These are phyloP conservation scores for Clavaria fumosa DNA, from an alignment of 768 basidiomycete species.

Conservation along the genomic window DNA sequence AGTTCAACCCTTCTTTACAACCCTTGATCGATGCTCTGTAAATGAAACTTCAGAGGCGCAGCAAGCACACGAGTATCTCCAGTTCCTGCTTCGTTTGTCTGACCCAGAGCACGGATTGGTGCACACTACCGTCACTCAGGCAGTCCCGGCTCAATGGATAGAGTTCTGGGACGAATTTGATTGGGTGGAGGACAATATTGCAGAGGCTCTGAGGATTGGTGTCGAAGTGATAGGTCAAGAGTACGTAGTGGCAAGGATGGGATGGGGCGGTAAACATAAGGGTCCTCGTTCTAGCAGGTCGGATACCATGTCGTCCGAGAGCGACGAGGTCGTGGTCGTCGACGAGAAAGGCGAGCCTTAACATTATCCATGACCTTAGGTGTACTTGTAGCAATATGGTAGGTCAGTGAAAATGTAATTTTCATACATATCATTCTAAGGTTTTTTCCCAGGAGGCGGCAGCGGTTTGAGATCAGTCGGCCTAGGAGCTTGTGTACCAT, in stretches of 20 bases:
- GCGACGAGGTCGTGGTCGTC: constrained; percentile 10
- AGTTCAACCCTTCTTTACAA: constrained; percentile 70
- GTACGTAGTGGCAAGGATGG: constrained; percentile 76
- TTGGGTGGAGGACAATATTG: constrained; percentile 93
- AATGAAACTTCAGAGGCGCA: constrained; percentile 22
- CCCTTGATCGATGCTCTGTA: constrained; percentile 28
- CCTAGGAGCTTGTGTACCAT: constrained; percentile 30
- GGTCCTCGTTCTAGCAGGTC: constrained; percentile 1
- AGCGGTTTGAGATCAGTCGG: constrained; percentile 67
- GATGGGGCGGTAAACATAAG: constrained; percentile 40
- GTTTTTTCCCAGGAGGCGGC: constrained; percentile 59
- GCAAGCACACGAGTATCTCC: constrained; percentile 39
- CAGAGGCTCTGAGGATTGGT: constrained; percentile 69
- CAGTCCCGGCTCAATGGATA: constrained; percentile 74
- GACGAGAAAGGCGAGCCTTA: constrained; percentile 11
- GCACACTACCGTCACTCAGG: constrained; percentile 70
- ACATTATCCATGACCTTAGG: too few relatives aligned
- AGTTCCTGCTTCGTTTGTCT: constrained; percentile 53
- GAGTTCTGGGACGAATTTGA: constrained; percentile 82
- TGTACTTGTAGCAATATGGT: too few relatives aligned
- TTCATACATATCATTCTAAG: constrained; percentile 72
- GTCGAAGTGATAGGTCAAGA: constrained; percentile 90
- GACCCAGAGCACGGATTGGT: constrained; percentile 72
- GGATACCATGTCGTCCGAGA: constrained; percentile 6
- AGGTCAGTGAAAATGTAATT: too few relatives aligned